Evolutionary conservation across 257 asterid species (phyloP), one percentile per base, ranked within the genome.

Genomic region (Fraxinus excelsior): DNA sequence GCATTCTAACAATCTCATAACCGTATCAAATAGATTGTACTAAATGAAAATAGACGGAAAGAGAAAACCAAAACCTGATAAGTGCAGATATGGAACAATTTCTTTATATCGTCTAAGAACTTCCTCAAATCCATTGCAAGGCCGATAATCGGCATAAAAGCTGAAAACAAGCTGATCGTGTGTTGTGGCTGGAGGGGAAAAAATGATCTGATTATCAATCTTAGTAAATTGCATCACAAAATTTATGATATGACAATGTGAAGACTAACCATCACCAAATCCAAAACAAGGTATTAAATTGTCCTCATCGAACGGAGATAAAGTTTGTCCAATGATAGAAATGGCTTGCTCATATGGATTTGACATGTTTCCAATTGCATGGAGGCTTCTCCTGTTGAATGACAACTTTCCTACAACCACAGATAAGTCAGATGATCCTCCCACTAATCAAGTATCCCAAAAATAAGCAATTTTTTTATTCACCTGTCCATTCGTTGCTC

Each of bases 401-500:
- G 98, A 94, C 44, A 69, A 44, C 85, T 77, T 91, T 18, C 98
- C 98, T 91, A 80, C 67, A 80, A 83, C 34, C 80, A 74, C 26
- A 37, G 38, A 51, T 21, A 78, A 70, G 87, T 88, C 80, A 87
- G 75, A 75, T 80, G 29, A 35, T 68, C 46, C 26, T 72, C 77
- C 78, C 67, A 67, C 65, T 29, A 37, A 75, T 65, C 11, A 44
- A 78, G 68, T 74, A 76, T n/a, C 23, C 37, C 10, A 34, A 32
- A 69, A 49, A 60, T 26, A 77, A 78, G 29, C 8, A 80, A 74
- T 14, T 70, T 23, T 28, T 49, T 44, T 74, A 74, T 31, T 73
- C 68, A 93, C 98, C 98, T 87, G 93, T 87, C 98, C 98, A 93
- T 73, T 93, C 98, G 58, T 91, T 93, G 88, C 98, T 93, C 88